Evolutionary conservation across 2,329 filamentous ascomycete genomes (phyloP).

Genomic region (Podosphaera fusca): DNA sequence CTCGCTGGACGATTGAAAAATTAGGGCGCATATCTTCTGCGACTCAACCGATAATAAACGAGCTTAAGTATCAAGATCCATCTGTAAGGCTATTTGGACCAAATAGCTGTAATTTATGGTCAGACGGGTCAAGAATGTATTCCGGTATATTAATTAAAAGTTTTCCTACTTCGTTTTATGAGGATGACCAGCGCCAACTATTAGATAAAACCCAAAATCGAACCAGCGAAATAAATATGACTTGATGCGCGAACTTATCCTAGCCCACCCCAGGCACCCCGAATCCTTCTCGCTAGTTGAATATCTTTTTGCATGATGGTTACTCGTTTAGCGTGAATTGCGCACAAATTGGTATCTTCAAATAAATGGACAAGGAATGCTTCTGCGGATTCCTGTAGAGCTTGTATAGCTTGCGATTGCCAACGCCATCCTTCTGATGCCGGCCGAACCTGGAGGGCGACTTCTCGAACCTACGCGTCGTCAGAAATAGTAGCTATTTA

Average conservation of each 20-base stretch:
- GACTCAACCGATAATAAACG: too few relatives aligned
- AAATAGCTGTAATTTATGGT: too few relatives aligned
- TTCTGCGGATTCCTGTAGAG: slow-evolving; percentile 86
- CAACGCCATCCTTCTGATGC: slow-evolving; percentile 55
- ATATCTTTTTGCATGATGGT: slow-evolving; percentile 98
- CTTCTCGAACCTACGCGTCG: slow-evolving; percentile 38
- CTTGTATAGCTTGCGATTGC: slow-evolving; percentile 87
- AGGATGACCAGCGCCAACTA: too few relatives aligned
- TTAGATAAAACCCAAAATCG: neutral
- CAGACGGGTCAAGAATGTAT: too few relatives aligned
- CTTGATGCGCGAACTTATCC: slow-evolving; percentile 20
- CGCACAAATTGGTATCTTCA: slow-evolving; percentile 86
- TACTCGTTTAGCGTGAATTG: slow-evolving; percentile 87
- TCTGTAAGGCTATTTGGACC: too few relatives aligned
- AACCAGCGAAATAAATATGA: neutral
- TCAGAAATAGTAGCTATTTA: neutral
- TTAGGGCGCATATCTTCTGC: too few relatives aligned
- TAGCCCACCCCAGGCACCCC: slow-evolving; percentile 53
- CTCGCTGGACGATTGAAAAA: too few relatives aligned
- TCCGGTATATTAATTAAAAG: too few relatives aligned
- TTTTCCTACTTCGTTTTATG: too few relatives aligned
- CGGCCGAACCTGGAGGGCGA: slow-evolving; percentile 40
- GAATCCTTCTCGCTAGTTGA: slow-evolving; percentile 63
- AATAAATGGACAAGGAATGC: slow-evolving; percentile 93
- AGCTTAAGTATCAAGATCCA: too few relatives aligned